Percentiles rank a stretch among this genome's conserved stretches.
Evolutionary conservation across 768 basidiomycete species (phyloP).

Genomic region (Mycena leptocephala): DNA sequence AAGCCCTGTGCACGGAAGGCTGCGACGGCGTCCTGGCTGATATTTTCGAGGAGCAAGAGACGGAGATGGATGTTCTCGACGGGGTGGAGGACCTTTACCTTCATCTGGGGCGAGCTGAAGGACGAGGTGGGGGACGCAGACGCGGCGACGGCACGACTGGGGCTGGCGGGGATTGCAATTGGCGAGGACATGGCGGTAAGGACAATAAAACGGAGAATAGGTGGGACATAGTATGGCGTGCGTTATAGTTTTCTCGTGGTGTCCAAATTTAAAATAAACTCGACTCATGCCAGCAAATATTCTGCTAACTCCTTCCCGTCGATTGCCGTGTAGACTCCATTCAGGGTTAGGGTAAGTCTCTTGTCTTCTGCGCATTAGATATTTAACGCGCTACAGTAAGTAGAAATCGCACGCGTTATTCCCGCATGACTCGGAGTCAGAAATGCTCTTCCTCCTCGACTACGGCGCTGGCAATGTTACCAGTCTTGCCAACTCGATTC

Average conservation of each 20-base stretch:
- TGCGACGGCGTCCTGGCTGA: slow-evolving; percentile 91
- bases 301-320: no score
- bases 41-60: slow-evolving; percentile 94
- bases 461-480: slow-evolving; percentile 97
- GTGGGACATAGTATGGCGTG: slow-evolving; percentile 5
- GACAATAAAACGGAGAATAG: background rate
- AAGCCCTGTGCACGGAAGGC: slow-evolving; percentile 89
- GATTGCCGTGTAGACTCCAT: no score
- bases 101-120: slow-evolving; percentile 37
- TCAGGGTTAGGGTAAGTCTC: no score
- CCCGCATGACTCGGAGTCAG: background rate
- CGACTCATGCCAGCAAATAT: no score
- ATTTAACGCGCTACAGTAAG: no score
- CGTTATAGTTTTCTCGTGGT: background rate
- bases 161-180: slow-evolving; percentile 59
- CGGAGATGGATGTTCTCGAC: slow-evolving; percentile 86
- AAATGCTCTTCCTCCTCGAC: slow-evolving; percentile 88
- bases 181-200: slow-evolving; percentile 62
- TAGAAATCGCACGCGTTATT: background rate
- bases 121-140: slow-evolving; percentile 69
- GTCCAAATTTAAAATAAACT: background rate
- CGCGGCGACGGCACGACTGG: slow-evolving; percentile 57
- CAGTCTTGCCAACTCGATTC: slow-evolving; percentile 94
- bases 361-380: no score
- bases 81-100: slow-evolving; percentile 84